Base-by-base conservation (phyloP, 2,329 filamentous ascomycete species). In the Paecilomyces variotii region DNA sequence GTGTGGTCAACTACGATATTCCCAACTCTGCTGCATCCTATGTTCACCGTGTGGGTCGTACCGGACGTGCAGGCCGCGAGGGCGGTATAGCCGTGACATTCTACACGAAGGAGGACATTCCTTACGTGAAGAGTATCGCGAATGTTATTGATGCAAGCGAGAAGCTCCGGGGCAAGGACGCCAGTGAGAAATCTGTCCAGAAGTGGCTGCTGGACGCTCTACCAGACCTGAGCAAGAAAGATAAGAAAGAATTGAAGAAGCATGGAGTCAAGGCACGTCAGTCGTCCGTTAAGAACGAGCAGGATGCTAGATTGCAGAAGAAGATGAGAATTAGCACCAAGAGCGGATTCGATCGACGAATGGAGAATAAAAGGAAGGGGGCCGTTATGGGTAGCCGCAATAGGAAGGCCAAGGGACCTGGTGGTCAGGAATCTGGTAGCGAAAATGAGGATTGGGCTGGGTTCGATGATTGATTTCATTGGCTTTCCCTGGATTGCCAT, bases 1-100 rank as follows among this genome's bases (percentile, higher is more conserved):
- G 92, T 53, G 92, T 99, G 0, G 89, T 99, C 56, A 99, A 97
- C 76, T 99, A 97, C 76, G 94, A 99, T 72, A 91, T 97, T 7
- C 94, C 94, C 0, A 90, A 87, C n/a, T 92, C 89, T 0, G 88
- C 89, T 4, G 93, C 92, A 0, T 86, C 86, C 0, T 99, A 99
- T 70, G 89, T 99, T 5, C 94, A 99, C 75, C 89, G 94, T 10
- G 91, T 94, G 0, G 94, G 94, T 0, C 84, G 94, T 53, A 97
- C 94, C 0, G 94, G 93, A 0, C 84, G 94, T 25, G 94, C 92
- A 0, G 94, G 94, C 0, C 84, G 92, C 26, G 85, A 89, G 67
- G 92, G 92, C 24, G 94, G 94, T 54, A 84, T 96, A 2, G 92
- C 91, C 0, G 88, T 99, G 1, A 99, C 94, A 0, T 88, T 96